A percentile compares a stretch with the other conserved stretches of the same genome.
These are phyloP conservation scores for Massarina eburnea DNA, from an alignment of 2,329 filamentous ascomycete genomes.

Conservation along the genomic window DNA sequence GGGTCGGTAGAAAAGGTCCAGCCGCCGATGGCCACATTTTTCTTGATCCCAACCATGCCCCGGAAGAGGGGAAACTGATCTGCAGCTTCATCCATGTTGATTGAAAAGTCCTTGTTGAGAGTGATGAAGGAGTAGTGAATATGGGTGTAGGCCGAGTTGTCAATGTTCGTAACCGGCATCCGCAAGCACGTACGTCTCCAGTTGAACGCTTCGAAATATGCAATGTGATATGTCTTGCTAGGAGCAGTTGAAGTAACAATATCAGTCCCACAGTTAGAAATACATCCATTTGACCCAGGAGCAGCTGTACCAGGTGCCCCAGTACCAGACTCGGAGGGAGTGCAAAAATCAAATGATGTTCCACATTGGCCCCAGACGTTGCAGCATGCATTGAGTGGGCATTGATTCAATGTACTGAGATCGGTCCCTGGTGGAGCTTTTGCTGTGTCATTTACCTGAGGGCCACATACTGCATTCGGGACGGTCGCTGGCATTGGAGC, in stretches of 20 bases:
- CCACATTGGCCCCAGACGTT: conserved; percentile 23
- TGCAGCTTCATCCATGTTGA: not conserved
- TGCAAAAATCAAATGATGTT: conserved; percentile 14
- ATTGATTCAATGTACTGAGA: conserved; percentile 18
- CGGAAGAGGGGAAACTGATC: conserved; percentile 12
- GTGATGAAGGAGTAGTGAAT: conserved; percentile 18
- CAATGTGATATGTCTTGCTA: conserved; percentile 8
- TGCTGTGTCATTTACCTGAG: conserved; percentile 42
- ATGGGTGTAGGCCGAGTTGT: conserved; percentile 11
- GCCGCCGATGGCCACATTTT: conserved; percentile 50
- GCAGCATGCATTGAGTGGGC: conserved; percentile 22
- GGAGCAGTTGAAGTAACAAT: conserved; percentile 12
- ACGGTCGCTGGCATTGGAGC: conserved; percentile 24
- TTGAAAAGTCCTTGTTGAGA: conserved; percentile 5
- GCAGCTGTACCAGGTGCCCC: conserved; percentile 10
- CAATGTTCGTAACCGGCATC: conserved; percentile 7
- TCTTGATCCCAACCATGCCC: conserved; percentile 28
- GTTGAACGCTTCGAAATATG: conserved; percentile 16
- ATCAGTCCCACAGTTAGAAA: conserved; percentile 16
- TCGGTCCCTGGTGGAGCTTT: conserved; percentile 34
- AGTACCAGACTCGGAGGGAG: conserved; percentile 8
- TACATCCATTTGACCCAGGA: conserved; percentile 13
- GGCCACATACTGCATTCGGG: conserved; percentile 49
- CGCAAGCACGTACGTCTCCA: conserved; percentile 11
- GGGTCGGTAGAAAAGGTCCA: conserved; percentile 48